Conservation (phyloP, 345 rosid genomes). For the Carallia pectinifolia region DNA sequence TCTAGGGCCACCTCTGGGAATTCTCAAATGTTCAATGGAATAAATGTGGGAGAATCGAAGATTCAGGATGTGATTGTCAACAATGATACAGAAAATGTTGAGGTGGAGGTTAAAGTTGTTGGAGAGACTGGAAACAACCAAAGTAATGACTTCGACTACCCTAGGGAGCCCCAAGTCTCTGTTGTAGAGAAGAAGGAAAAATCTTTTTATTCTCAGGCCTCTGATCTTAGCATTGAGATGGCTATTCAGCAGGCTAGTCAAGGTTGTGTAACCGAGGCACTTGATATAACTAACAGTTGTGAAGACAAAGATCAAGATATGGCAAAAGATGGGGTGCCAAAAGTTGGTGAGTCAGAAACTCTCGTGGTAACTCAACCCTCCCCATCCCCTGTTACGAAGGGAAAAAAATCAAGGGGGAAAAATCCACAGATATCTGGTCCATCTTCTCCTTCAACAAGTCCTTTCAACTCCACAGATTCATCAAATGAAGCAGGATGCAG, state of each 20-base stretch:
- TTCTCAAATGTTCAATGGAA: constrained; percentile 23
- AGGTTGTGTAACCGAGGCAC: constrained; percentile 31
- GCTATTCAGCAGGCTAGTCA: constrained; percentile 34
- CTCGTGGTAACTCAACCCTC: constrained; percentile 36
- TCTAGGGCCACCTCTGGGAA: too few relatives aligned
- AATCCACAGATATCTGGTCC: constrained; percentile 46
- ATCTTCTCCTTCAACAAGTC: constrained; percentile 52
- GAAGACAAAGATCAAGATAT: constrained; percentile 34
- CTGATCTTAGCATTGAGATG: constrained; percentile 62
- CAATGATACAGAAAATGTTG: constrained; percentile 40
- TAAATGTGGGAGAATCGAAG: constrained; percentile 43
- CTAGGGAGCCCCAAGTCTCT: constrained; percentile 37
- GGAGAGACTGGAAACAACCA: constrained; percentile 47
- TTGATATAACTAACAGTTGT: constrained; percentile 13
- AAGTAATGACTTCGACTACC: constrained; percentile 43
- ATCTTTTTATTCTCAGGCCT: constrained; percentile 60
- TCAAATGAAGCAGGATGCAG: constrained; percentile 41
- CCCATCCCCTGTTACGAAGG: constrained; percentile 44
- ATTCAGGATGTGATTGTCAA: constrained; percentile 48
- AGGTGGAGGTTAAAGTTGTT: constrained; percentile 64
- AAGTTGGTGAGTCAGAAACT: constrained; percentile 41
- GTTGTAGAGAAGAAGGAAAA: constrained; percentile 48
- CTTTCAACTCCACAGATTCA: constrained; percentile 54
- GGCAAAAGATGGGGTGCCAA: constrained; percentile 42
- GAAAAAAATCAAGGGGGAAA: constrained; percentile 63